These are phyloP conservation scores for Dendrocalamus sinicus DNA, from an alignment of 176 grass and related monocot genomes.

Conservation along the genomic window DNA sequence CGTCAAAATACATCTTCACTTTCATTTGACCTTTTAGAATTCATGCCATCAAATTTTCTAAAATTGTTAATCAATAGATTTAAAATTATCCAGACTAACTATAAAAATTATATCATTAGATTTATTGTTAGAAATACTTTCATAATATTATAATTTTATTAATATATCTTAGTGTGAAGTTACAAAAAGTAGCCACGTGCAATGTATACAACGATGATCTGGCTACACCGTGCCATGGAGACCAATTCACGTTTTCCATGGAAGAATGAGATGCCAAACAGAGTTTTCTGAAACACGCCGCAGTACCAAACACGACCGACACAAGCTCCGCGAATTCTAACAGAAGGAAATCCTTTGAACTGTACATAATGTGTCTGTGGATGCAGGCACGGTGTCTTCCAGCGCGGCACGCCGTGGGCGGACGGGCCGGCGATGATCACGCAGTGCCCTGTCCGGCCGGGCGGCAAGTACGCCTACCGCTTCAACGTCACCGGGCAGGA, in stretches of 20 bases:
- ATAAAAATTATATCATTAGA: no score
- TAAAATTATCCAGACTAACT: no score
- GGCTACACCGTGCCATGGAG: not conserved
- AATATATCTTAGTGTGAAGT: no score
- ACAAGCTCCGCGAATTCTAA: no score
- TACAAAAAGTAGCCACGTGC: no score
- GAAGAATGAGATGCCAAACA: not conserved
- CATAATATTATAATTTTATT: no score
- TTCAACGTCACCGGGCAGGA: conserved; percentile 64
- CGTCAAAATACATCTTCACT: not conserved
- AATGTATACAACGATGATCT: not conserved
- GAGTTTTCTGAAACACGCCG: not conserved
- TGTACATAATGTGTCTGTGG: not conserved
- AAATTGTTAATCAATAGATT: no score
- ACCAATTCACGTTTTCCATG: not conserved
- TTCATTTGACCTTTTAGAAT: no score
- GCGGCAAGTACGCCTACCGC: conserved; percentile 52
- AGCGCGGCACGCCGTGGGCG: conserved; percentile 58
- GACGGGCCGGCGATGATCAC: conserved; percentile 74
- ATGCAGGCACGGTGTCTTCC: conserved; percentile 65
- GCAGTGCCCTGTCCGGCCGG: conserved; percentile 60
- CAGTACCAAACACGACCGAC: not conserved
- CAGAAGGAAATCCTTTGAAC: no score
- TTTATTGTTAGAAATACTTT: no score
- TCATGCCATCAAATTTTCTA: no score